Evolutionary conservation across 805 yeast genomes (phyloP).

Genomic region (Pichia manshurica): DNA sequence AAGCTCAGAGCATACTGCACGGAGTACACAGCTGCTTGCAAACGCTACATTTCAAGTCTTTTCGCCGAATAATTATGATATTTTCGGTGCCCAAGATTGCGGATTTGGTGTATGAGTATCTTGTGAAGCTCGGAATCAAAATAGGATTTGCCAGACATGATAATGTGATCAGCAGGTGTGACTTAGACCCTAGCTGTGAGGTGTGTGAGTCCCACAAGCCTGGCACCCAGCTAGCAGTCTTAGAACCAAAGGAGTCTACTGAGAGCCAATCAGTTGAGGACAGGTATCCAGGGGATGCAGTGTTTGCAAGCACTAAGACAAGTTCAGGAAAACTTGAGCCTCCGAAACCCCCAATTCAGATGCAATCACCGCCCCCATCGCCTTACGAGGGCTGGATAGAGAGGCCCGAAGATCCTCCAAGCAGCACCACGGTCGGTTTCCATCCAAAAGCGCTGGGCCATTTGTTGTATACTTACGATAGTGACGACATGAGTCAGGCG

Average conservation of each 20-base stretch:
- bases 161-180: constrained; percentile 9
- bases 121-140: constrained; percentile 19
- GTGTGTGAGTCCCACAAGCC: too few species aligned
- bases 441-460: constrained; percentile 29
- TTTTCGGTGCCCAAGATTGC: constrained; percentile 20
- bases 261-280: constrained; percentile 3
- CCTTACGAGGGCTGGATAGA: constrained; percentile 30
- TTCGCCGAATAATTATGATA: constrained; percentile 25
- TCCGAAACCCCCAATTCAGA: constrained; percentile 27
- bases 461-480: constrained; percentile 23
- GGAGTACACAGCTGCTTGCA: constrained; percentile 7
- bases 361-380: constrained; percentile 34
- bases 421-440: constrained; percentile 22
- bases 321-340: constrained; percentile 15
- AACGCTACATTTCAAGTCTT: constrained; percentile 19
- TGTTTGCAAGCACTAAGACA: neutral
- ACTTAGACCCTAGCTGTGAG: neutral
- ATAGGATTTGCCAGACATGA: constrained; percentile 21
- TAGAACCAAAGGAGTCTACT: neutral
- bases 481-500: constrained; percentile 9
- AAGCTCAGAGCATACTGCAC: neutral
- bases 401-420: constrained; percentile 31
- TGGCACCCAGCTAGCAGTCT: too few species aligned
- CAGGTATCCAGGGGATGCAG: constrained; percentile 6
- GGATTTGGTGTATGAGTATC: constrained; percentile 11